Base-by-base conservation (phyloP, 352 stramenopile species). In the Globisporangium perplexum region DNA sequence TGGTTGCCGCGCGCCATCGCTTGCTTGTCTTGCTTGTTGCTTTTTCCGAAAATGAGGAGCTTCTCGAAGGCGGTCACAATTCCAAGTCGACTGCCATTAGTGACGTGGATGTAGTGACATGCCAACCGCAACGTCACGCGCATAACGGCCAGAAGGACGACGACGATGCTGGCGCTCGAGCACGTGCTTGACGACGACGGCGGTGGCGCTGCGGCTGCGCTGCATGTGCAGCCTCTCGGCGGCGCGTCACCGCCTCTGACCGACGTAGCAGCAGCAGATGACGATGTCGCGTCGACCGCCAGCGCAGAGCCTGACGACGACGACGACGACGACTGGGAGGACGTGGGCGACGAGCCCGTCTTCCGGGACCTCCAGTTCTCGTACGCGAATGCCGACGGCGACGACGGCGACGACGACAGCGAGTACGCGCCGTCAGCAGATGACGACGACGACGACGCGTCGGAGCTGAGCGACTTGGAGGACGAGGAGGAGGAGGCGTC, bases 1-100 rank as follows among this genome's bases (percentile, higher is more conserved):
- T 93, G 82, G 68, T 93, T 89, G n/a, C 82, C 82, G 60, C 82
- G 82, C 36, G 77, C 82, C 82, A 93, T 90, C n/a, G n/a, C n/a
- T n/a, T 15, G 31, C 35, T 28, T 41, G 14, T 38, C 15, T 28
- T 30, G 43, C n/a, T 28, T 30, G 0, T 33, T 24, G 38, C 50
- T 47, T 39, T 7, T 26, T 39, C 20, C 47, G n/a, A 26, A 46
- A 46, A n/a, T 26, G 41, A 30, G 26, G 3, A 30, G 26, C 26
- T 46, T 39, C 33, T 39, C 12, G 33, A 39, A 39, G 12, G 30
- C 2, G 30, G 33, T 12, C 33, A 39, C 33, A 18, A 18, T 18
- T 39, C 26, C 26, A 30, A 5, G 5, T 30, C 3, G 5, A 30
- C 26, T 30, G 7, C 6, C 1, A 14, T 35, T 35, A 35, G 30